Evolutionary conservation across 108 stramenopile species (phyloP).

Genomic region (Craspedostauros australis): DNA sequence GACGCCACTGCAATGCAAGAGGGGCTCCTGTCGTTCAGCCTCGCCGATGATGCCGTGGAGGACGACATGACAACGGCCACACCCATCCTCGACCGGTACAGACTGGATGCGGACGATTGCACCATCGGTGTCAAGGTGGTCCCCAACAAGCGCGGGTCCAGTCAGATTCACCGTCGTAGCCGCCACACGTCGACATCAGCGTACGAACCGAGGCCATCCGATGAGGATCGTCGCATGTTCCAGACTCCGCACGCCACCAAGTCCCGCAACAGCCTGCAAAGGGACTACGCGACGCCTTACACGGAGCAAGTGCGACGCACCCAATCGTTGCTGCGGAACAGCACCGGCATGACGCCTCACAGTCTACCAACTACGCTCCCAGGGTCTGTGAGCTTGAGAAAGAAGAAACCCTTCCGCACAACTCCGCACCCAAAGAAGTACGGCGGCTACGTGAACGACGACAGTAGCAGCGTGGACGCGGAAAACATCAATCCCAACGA

Average conservation of each 20-base stretch:
- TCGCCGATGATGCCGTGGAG: conserved; percentile 7
- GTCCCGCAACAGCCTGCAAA: too few relatives aligned
- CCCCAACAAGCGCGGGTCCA: conserved; percentile 31
- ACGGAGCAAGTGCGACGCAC: background rate
- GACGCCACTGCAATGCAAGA: conserved; percentile 34
- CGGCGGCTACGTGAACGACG: too few relatives aligned
- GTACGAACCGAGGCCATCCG: conserved; percentile 1
- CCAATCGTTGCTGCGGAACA: background rate
- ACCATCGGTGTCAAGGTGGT: conserved; percentile 40
- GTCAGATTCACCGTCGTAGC: background rate
- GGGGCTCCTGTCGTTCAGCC: conserved; percentile 4
- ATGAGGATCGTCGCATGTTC: conserved; percentile 1
- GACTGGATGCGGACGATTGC: conserved; percentile 29
- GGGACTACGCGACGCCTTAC: background rate
- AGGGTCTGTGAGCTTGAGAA: conserved; percentile 9
- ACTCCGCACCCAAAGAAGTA: conserved; percentile 28
- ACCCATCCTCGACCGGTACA: conserved; percentile 41
- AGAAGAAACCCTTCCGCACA: conserved; percentile 26
- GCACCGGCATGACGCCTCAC: too few relatives aligned
- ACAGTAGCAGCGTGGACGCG: background rate
- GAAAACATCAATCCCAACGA: conserved; percentile 30
- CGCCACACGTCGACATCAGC: background rate
- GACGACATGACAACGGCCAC: conserved; percentile 28
- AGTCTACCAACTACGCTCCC: too few relatives aligned
- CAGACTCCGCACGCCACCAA: conserved; percentile 1